These are phyloP conservation scores for Raffaelea albimanens DNA, from an alignment of 2,329 filamentous ascomycete species.

Conservation along the genomic window DNA sequence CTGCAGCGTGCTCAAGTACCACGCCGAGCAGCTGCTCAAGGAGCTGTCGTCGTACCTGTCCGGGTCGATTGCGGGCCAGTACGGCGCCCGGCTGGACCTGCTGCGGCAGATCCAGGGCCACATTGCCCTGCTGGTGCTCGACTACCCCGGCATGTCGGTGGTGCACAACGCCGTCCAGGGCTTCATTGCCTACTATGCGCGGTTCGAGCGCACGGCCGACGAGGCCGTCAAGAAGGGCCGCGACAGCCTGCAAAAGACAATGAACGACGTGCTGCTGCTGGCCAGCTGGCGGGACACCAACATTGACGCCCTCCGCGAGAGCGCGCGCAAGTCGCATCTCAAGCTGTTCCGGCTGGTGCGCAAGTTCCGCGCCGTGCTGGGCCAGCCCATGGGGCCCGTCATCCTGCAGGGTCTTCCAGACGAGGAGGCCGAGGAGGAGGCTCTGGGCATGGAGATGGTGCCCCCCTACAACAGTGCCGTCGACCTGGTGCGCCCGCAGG, in stretches of 20 bases:
- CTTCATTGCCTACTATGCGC: constrained; percentile 65
- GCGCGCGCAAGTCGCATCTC: constrained; percentile 79
- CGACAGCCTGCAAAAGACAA: constrained; percentile 71
- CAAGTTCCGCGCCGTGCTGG: constrained; percentile 76
- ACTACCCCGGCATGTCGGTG: constrained; percentile 47
- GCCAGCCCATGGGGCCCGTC: constrained; percentile 62
- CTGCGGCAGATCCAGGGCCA: constrained; percentile 58
- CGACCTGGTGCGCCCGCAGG: constrained; percentile 9
- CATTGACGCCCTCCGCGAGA: constrained; percentile 79
- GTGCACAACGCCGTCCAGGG: constrained; percentile 62
- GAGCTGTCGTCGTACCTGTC: constrained; percentile 73
- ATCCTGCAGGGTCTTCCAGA: constrained; percentile 51
- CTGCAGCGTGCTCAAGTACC: constrained; percentile 40
- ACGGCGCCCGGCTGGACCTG: constrained; percentile 59
- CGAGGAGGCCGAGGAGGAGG: constrained; percentile 19
- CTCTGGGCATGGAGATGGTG: constrained; percentile 8
- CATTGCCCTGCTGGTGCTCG: constrained; percentile 48
- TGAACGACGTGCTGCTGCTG: constrained; percentile 86
- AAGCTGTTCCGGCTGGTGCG: constrained; percentile 87
- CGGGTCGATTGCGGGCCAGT: constrained; percentile 74
- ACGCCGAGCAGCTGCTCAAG: constrained; percentile 61
- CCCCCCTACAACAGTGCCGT: background rate
- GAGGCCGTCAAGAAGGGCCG: constrained; percentile 61
- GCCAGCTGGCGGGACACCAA: constrained; percentile 99
- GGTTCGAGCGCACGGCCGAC: constrained; percentile 57